Base-by-base conservation (phyloP, 306 rosid genomes). In the Canavalia gladiata region DNA sequence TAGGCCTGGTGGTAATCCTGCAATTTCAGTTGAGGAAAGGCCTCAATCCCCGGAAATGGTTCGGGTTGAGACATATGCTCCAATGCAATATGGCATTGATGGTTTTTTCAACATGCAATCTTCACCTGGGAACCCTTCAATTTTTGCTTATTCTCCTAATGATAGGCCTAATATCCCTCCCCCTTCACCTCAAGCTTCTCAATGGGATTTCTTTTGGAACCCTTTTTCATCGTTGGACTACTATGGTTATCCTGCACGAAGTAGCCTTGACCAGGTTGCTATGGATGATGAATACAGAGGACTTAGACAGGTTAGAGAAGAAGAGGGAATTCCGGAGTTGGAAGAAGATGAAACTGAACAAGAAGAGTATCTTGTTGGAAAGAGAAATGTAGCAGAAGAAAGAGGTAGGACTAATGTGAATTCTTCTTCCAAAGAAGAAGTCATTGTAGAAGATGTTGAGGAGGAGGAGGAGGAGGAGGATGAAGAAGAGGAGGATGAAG, bases 201-300 rank as follows among this genome's bases (percentile, higher is more conserved):
- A 91, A 30, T 94, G 98, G 98, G 95, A 94, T 79, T 91, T 84
- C 75, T 91, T 90, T 63, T 94, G 98, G 97, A 91, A 94, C 72
- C 98, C 98, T 0, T 94, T 94, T 90, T 86, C 97, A 11, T 90
- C 98, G 1, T 46, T 91, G 58, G 95, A 91, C 81, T 68, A 89
- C 87, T 87, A 90, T 59, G 90, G 90, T 65, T 91, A 90, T 83
- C 91, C 93, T 64, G 78, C 84, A 30, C 55, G 68, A 46, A 79
- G 76, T 76, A 84, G 88, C 82, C 75, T 86, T 47, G 93, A 90
- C 3, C 92, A 86, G 31, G 72, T 77, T 13, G 78, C 73, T 29
- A 83, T 80, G 81, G 94, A 93, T 68, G 92, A 91, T 82, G 97
- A 91, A 12, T 81, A 77, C 9, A 72, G 90, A 77, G 97, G 97